Conservation (phyloP, 1,284 basidiomycete genomes). For the Ceratobasidium sp. region DNA sequence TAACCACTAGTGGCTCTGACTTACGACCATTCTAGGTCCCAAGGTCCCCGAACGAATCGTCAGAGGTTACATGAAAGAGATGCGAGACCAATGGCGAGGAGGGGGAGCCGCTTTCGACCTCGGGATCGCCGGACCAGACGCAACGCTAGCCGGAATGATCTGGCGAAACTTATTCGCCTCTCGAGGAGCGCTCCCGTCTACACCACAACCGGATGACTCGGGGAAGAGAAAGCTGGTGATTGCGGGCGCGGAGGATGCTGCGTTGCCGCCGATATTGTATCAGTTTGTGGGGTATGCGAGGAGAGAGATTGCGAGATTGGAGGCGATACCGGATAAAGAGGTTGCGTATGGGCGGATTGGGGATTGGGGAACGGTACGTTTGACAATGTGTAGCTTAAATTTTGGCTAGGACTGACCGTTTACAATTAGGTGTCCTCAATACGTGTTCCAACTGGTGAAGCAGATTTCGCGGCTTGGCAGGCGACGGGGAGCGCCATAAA, state of each 20-base stretch:
- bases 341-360: slow-evolving; percentile 49
- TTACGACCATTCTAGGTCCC: slow-evolving; percentile 26
- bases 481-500: slow-evolving; percentile 47
- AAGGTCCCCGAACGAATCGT: slow-evolving; percentile 83
- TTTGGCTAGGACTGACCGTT: no score
- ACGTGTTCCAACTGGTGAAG: slow-evolving; percentile 18
- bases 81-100: slow-evolving; percentile 94
- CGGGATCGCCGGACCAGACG: slow-evolving; percentile 77
- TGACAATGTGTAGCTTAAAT: no score
- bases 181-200: slow-evolving; percentile 61
- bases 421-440: slow-evolving; percentile 15
- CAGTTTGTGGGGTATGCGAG: slow-evolving; percentile 82
- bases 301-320: slow-evolving; percentile 80
- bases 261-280: slow-evolving; percentile 83
- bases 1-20: background rate
- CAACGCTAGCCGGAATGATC: slow-evolving; percentile 85
- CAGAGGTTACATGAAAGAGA: slow-evolving; percentile 87
- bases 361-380: slow-evolving; percentile 45
- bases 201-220: slow-evolving; percentile 57
- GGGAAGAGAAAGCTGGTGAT: slow-evolving; percentile 62
- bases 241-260: slow-evolving; percentile 69
- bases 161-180: slow-evolving; percentile 94
- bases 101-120: slow-evolving; percentile 86
- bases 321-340: slow-evolving; percentile 76
- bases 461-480: slow-evolving; percentile 47